A percentile compares a stretch with the other conserved stretches of the same genome.
Conservation (phyloP, 1,139 yeast species). For the Magnusiomyces sp. region DNA sequence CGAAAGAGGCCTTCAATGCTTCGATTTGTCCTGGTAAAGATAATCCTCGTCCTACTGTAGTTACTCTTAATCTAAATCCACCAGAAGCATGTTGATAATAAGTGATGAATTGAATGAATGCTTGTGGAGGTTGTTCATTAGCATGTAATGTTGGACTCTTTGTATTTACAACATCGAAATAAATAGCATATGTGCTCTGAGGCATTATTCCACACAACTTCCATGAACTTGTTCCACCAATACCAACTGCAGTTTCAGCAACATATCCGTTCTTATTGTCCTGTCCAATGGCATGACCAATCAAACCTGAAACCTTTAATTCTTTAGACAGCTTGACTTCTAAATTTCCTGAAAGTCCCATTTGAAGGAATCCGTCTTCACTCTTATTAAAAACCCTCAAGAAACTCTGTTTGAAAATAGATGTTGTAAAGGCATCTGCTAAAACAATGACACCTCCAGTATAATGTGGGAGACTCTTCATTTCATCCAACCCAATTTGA, state of each 20-base stretch:
- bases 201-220: slow-evolving; percentile 80
- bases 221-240: slow-evolving; percentile 89
- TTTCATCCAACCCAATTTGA: slow-evolving; percentile 95
- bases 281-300: slow-evolving; percentile 85
- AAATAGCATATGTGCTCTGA: slow-evolving; percentile 77
- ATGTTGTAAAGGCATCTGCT: slow-evolving; percentile 92
- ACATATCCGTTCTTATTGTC: slow-evolving; percentile 48
- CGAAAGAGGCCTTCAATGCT: slow-evolving; percentile 43
- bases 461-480: slow-evolving; percentile 78
- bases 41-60: slow-evolving; percentile 69
- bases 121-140: slow-evolving; percentile 76
- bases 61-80: slow-evolving; percentile 77
- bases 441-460: slow-evolving; percentile 92
- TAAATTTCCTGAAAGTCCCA: slow-evolving; percentile 65
- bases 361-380: slow-evolving; percentile 54
- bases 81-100: slow-evolving; percentile 59
- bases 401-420: slow-evolving; percentile 91
- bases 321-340: slow-evolving; percentile 87
- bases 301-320: slow-evolving; percentile 81
- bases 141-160: slow-evolving; percentile 43
- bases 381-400: slow-evolving; percentile 82
- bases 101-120: slow-evolving; percentile 59
- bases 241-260: slow-evolving; percentile 87
- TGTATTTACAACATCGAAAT: slow-evolving; percentile 59
- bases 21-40: slow-evolving; percentile 43